A percentile compares a stretch with the other conserved stretches of the same genome.
Conservation (phyloP, 306 rosid genomes). For the Lathyrus sativus region DNA sequence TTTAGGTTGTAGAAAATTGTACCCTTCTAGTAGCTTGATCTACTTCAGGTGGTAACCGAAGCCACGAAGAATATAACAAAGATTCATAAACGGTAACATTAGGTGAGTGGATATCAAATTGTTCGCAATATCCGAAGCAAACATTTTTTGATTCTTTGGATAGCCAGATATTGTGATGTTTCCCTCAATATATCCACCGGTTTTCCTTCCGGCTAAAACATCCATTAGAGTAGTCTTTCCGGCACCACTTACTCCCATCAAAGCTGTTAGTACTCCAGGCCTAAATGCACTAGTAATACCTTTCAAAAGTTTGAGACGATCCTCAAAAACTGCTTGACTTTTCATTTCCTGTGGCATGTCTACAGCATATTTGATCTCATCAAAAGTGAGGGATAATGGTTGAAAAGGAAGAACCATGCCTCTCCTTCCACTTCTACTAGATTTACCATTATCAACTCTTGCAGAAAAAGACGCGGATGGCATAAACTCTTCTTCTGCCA, state of each 20-base stretch:
- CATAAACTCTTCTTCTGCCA: slow-evolving; percentile 32
- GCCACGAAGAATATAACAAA: slow-evolving; percentile 79
- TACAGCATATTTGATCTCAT: slow-evolving; percentile 76
- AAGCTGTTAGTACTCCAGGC: slow-evolving; percentile 85
- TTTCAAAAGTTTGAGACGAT: slow-evolving; percentile 67
- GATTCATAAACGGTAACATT: slow-evolving; percentile 86
- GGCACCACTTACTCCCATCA: slow-evolving; percentile 91
- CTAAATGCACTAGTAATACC: slow-evolving; percentile 81
- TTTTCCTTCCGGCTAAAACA: slow-evolving; percentile 91
- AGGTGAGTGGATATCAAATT: slow-evolving; percentile 88
- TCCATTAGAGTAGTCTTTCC: slow-evolving; percentile 93
- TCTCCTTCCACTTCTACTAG: slow-evolving; percentile 39
- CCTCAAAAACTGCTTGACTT: slow-evolving; percentile 47
- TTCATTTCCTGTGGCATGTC: slow-evolving; percentile 83
- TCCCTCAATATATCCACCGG: slow-evolving; percentile 72
- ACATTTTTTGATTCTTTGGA: slow-evolving; percentile 75
- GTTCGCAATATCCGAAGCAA: slow-evolving; percentile 95
- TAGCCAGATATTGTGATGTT: slow-evolving; percentile 66
- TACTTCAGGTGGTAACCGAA: slow-evolving; percentile 65
- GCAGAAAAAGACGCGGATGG: slow-evolving; percentile 35
- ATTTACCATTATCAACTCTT: slow-evolving; percentile 39
- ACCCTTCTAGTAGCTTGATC: slow-evolving; percentile 69
- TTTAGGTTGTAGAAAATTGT: neutral
- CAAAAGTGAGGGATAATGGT: slow-evolving; percentile 70
- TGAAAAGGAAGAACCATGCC: slow-evolving; percentile 95